phyloP scores from a whole-genome alignment of 345 rosid species.

The Heritiera littoralis region DNA sequence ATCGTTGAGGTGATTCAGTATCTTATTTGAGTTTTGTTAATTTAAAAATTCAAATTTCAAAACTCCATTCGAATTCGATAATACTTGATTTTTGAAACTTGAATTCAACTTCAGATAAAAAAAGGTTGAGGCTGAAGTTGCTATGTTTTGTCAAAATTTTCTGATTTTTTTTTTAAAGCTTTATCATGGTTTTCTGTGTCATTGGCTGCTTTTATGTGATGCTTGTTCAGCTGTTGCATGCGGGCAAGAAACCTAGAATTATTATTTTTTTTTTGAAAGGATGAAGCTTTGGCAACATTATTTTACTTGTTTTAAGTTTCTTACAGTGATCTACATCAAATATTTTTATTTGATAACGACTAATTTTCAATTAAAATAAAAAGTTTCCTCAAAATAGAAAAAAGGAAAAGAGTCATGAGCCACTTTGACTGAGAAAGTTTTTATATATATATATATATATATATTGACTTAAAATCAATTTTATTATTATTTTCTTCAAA shows the following conservation, averaged over 20 bases:
- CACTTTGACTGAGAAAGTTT: neutral
- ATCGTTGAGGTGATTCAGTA: no score
- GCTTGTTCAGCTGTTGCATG: neutral
- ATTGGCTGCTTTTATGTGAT: neutral
- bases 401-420: neutral
- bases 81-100: no score
- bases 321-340: no score
- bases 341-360: neutral
- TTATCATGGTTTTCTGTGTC: conserved; percentile 4
- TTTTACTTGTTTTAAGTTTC: no score
- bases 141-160: neutral
- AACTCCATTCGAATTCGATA: no score
- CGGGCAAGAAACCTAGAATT: neutral
- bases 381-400: neutral
- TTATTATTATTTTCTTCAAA: no score
- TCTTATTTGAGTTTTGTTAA: no score
- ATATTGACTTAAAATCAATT: no score
- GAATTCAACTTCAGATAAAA: no score
- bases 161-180: neutral
- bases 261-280: no score
- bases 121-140: neutral
- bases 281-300: no score
- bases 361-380: neutral
- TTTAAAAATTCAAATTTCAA: neutral
- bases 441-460: no score